These are phyloP conservation scores for Aethionema arabicum DNA, from an alignment of 345 rosid genomes.

Conservation along the genomic window DNA sequence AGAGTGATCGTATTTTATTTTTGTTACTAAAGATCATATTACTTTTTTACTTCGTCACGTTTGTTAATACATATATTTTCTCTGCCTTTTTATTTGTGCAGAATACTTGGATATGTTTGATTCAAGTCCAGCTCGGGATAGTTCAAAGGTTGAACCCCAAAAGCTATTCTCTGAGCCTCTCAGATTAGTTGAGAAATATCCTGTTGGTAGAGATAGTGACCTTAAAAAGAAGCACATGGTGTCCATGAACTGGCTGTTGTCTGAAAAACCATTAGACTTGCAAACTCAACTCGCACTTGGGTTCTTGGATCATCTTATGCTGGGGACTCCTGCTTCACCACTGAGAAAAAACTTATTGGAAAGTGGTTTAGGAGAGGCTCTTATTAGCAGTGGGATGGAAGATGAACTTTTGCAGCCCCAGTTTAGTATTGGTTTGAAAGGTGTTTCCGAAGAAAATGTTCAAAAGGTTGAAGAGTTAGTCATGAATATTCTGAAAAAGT, in stretches of 20 bases:
- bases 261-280: slow-evolving; percentile 81
- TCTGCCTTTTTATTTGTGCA: slow-evolving; percentile 38
- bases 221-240: slow-evolving; percentile 90
- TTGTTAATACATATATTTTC: slow-evolving; percentile 11
- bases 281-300: slow-evolving; percentile 89
- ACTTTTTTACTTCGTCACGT: neutral
- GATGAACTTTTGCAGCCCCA: slow-evolving; percentile 98
- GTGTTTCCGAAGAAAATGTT: slow-evolving; percentile 72
- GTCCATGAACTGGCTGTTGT: slow-evolving; percentile 87
- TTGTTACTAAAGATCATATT: slow-evolving; percentile 3
- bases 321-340: slow-evolving; percentile 98
- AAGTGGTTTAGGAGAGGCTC: slow-evolving; percentile 96
- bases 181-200: slow-evolving; percentile 81
- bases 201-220: slow-evolving; percentile 80
- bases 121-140: slow-evolving; percentile 62
- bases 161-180: slow-evolving; percentile 69
- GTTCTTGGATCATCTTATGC: slow-evolving; percentile 88
- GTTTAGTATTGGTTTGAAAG: slow-evolving; percentile 88
- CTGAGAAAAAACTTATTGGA: slow-evolving; percentile 85
- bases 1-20: slow-evolving; percentile 12
- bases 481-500: slow-evolving; percentile 63
- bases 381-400: slow-evolving; percentile 83
- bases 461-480: slow-evolving; percentile 77
- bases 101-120: slow-evolving; percentile 83
- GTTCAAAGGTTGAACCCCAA: slow-evolving; percentile 59